Evolutionary conservation across 441 rosid species (phyloP), one percentile per base, ranked within the genome.

Genomic region (Eruca vesicaria): DNA sequence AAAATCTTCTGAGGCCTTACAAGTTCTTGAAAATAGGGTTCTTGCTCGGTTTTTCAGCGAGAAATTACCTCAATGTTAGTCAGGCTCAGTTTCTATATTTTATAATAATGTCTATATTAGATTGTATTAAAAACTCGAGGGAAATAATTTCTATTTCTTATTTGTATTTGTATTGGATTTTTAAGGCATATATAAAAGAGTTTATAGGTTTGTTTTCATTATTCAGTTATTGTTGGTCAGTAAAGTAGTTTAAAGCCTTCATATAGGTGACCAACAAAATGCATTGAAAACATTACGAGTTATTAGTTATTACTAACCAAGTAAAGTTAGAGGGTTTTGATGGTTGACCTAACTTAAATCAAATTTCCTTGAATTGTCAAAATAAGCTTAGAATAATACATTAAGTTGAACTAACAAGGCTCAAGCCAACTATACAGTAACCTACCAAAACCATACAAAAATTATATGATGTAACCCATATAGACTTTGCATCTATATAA

Each of bases 351-450:
- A 76, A 76, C 62, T 57, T 16, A 50, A 7, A 50, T 16, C 16
- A 12, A 43, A 63, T n/a, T n/a, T 16, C 23, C 26, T 63, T 70
- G 9, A 43, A 38, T 61, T 36, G 65, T 63, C 75, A 69, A 60
- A 68, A 28, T 38, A 68, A 52, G 53, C 2, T 55, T 50, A 50
- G 21, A 28, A 59, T 28, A 29, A 21, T 10, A 69, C 15, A 62
- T 43, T 32, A 76, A 70, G 80, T 70, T 76, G 76, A 76, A 10
- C 67, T 45, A 70, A 64, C 80, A 41, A 45, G 58, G 48, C 69
- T 53, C 0, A 67, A 74, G 38, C 70, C 6, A 4, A 16, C 56
- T 16, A 16, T 41, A 41, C 62, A n/a, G 3, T 20, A 43, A 76
- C 36, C 75, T 29, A 75, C 74, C 69, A 68, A 28, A 75, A 35